Base-by-base conservation (phyloP, 768 basidiomycete species). In the Amylocystis lapponica region DNA sequence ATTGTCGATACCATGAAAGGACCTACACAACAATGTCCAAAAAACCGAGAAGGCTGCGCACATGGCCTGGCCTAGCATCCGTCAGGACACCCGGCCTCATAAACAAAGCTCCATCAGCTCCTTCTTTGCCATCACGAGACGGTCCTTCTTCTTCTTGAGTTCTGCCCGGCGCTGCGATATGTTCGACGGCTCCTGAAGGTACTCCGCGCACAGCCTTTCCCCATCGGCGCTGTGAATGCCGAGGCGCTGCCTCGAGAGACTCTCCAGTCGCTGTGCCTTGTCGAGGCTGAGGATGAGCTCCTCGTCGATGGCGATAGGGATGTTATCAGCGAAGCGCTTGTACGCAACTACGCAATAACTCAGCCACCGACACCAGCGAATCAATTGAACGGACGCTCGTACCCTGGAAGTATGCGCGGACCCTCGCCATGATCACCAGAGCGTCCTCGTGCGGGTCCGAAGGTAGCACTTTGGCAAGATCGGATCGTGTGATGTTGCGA, bases 321-420 rank as follows among this genome's bases (percentile, higher is more conserved):
- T 52, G 46, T 66, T 66, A 32, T 76, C 75, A 4, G 55, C 52
- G 36, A 72, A 70, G 1, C 70, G 72, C 47, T 70, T 72, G 53
- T 71, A 72, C 0, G 71, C 62, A 8, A 75, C 74, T 49, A 37
- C 16, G 12, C 6, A 11, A 27, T 5, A 21, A 10, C 11, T 19
- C 9, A 13, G 34, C 10, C 17, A 16, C 12, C 11, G 29, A 3
- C 29, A 12, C 9, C n/a, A n/a, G n/a, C n/a, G n/a, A n/a, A n/a
- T n/a, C n/a, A n/a, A n/a, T n/a, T n/a, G n/a, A n/a, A n/a, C n/a
- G n/a, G n/a, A n/a, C n/a, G n/a, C n/a, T n/a, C 51, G 5, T 52
- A 83, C 86, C 84, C 69, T 86, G 81, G 59, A 86, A 86, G 50
- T 86, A 86, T 0, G 79, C 83, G 5, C 81, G 68, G 2, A 85